Conservation (phyloP, 345 rosid genomes). For the Firmiana major region DNA sequence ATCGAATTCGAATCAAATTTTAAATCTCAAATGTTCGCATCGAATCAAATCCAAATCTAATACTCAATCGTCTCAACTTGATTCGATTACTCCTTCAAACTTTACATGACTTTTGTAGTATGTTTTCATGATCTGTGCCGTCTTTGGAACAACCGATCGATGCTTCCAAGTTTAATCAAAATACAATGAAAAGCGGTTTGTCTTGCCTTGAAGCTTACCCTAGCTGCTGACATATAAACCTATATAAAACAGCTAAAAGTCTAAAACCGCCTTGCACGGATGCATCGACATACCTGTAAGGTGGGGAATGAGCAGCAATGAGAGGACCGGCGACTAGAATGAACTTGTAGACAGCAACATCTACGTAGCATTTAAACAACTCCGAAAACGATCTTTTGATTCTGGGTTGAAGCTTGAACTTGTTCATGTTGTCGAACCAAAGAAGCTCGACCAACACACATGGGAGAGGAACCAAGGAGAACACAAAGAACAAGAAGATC, state of each 20-base stretch:
- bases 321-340: conserved; percentile 61
- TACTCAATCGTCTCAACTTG: too few relatives aligned
- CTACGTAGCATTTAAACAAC: conserved; percentile 58
- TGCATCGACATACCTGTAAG: conserved; percentile 37
- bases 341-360: conserved; percentile 57
- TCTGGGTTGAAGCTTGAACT: conserved; percentile 81
- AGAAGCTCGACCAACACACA: conserved; percentile 38
- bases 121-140: too few relatives aligned
- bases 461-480: conserved; percentile 70
- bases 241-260: background rate
- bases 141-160: too few relatives aligned
- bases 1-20: too few relatives aligned
- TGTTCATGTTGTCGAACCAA: conserved; percentile 34
- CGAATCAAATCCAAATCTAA: too few relatives aligned
- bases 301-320: conserved; percentile 69
- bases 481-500: conserved; percentile 53
- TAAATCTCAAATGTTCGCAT: too few relatives aligned
- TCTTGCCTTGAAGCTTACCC: too few relatives aligned
- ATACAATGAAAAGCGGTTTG: too few relatives aligned
- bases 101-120: too few relatives aligned
- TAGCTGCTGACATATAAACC: too few relatives aligned
- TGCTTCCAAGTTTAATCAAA: too few relatives aligned
- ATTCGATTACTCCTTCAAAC: too few relatives aligned
- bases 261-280: background rate
- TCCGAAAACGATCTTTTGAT: conserved; percentile 45